Base-by-base conservation (phyloP, 1,284 basidiomycete genomes). In the Tylopilus sp. region DNA sequence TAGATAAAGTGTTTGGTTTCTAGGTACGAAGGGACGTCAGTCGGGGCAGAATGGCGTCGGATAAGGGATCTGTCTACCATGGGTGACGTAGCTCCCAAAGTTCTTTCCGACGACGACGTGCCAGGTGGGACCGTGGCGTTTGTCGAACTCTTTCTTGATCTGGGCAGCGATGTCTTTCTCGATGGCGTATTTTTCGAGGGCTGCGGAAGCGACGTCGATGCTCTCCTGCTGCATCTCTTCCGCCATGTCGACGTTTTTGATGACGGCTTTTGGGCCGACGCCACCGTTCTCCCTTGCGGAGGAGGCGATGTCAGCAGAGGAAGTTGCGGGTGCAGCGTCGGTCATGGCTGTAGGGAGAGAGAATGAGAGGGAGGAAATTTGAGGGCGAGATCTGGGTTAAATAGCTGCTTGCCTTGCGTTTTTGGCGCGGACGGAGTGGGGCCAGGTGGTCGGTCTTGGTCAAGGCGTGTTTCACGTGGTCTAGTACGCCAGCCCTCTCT, bases 1-100 rank as follows among this genome's bases (percentile, higher is more conserved):
- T 95, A 96, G 74, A 96, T 93, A 74, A 96, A 96, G 69, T 95
- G 88, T 70, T 93, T 94, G 57, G 92, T 93, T 81, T 95, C 92
- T 94, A 72, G 17, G 21, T 50, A 49, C 46, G 37, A 44, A 38
- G 57, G 60, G 21, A 24, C 21, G 21, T 24, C 21, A 24, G 21
- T 24, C 21, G 21, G 21, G 21, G 21, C 21, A 24, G 6, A 24
- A 24, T 24, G 21, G 21, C 21, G 21, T 24, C 21, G 21, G 21
- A 24, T 24, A 24, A 6, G 21, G 21, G 3, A 8, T 34, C 10
- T 11, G 20, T 18, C 17, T 11, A 96, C 94, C 93, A 65, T 97
- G 94, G 29, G 94, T 97, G 42, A 97, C 94, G 67, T 94, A 97
- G 73, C 90, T 93, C 42, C 94, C 94, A 81, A 94, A 94, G 76